phyloP scores from a whole-genome alignment of 2,329 filamentous ascomycete species.

The Metarhizium humberi region DNA sequence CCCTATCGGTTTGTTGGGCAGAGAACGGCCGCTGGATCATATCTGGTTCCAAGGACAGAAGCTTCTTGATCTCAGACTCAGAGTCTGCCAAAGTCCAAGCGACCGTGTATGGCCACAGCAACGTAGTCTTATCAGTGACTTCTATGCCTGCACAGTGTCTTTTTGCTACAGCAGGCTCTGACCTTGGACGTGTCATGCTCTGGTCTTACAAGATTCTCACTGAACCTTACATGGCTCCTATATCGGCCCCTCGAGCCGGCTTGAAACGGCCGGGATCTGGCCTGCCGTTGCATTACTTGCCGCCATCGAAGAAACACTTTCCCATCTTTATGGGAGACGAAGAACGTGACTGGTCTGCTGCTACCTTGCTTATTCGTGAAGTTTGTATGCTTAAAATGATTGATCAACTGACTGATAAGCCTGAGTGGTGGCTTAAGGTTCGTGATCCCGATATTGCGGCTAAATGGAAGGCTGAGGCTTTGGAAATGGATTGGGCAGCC shows the following conservation, averaged over 20 bases:
- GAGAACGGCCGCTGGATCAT: background rate
- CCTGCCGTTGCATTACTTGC: slow-evolving; percentile 12
- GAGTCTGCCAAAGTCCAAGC: background rate
- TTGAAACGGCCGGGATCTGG: slow-evolving; percentile 15
- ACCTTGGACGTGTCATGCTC: background rate
- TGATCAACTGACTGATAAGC: slow-evolving; percentile 23
- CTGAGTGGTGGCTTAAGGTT: slow-evolving; percentile 25
- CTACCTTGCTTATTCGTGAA: slow-evolving; percentile 21
- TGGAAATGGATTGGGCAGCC: slow-evolving; percentile 20
- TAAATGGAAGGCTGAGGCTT: slow-evolving; percentile 20
- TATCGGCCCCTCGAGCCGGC: background rate
- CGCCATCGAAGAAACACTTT: slow-evolving; percentile 6
- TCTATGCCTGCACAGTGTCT: background rate
- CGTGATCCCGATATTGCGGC: slow-evolving; percentile 14
- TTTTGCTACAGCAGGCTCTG: background rate
- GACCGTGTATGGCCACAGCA: background rate
- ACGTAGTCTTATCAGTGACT: background rate
- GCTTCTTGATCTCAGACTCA: background rate
- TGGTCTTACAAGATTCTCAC: background rate
- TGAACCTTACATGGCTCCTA: background rate
- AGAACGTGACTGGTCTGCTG: slow-evolving; percentile 13
- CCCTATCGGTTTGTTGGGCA: background rate
- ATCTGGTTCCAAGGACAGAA: background rate
- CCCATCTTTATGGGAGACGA: slow-evolving; percentile 11
- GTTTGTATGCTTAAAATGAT: slow-evolving; percentile 23